These are phyloP conservation scores for Fomitopsis palustris DNA, from an alignment of 1,284 basidiomycete species.

Conservation along the genomic window DNA sequence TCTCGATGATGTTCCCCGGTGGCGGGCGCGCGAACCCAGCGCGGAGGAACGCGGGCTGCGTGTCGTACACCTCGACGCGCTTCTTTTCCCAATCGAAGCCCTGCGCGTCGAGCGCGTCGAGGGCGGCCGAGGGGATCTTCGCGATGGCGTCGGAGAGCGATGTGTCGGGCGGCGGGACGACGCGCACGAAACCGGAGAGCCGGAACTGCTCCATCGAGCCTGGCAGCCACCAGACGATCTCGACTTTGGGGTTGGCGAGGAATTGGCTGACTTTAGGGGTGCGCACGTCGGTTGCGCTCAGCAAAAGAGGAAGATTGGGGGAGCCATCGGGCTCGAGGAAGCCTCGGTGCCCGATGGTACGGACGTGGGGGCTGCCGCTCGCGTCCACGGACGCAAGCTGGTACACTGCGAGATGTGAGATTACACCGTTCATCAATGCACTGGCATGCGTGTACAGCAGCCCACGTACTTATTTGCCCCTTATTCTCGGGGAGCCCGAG, in stretches of 20 bases:
- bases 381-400: conserved; percentile 58
- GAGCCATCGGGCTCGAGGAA: conserved; percentile 44
- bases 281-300: conserved; percentile 45
- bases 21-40: conserved; percentile 61
- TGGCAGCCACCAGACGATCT: conserved; percentile 59
- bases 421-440: too few species aligned
- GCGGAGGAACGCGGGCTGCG: conserved; percentile 35
- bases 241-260: conserved; percentile 37
- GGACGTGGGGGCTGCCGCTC: conserved; percentile 45
- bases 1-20: conserved; percentile 49
- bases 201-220: conserved; percentile 57
- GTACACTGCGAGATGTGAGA: too few species aligned
- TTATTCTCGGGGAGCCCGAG: conserved; percentile 37
- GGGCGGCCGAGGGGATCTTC: conserved; percentile 20
- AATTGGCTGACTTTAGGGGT: conserved; percentile 56
- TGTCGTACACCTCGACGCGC: conserved; percentile 35
- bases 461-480: conserved; percentile 33
- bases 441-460: not conserved
- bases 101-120: conserved; percentile 35
- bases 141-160: not conserved
- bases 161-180: conserved; percentile 29
- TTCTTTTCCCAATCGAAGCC: conserved; percentile 62
- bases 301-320: conserved; percentile 48
- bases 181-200: conserved; percentile 42
- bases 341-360: conserved; percentile 54